Evolutionary conservation across 2,329 filamentous ascomycete species (phyloP), one percentile per base, ranked within the genome.

Genomic region (Coniella lustricola): DNA sequence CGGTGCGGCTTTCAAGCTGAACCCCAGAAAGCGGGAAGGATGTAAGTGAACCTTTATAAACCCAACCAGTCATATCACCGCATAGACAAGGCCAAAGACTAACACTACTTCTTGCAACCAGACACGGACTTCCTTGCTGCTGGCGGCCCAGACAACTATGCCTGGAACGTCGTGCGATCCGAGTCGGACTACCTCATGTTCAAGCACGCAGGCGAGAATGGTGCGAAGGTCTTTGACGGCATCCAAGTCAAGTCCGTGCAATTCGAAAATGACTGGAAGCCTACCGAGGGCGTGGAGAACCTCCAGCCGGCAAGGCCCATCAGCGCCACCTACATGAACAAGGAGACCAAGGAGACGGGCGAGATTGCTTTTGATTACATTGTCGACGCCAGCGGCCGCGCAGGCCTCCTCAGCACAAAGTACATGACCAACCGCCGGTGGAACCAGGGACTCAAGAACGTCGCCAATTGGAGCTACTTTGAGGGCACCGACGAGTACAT

Each of bases 381-480:
- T n/a, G 57, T 77, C 1, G 73, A 77, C 57, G 74, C 73, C 0
- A 70, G 63, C 44, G 74, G 74, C 3, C 63, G 74, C 9, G 51
- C 49, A 0, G 73, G 73, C 7, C 38, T 76, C 3, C n/a, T 76
- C 7, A 67, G 61, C 46, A 76, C 70, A 16, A 73, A 72, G 54
- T 75, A 76, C 54, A 45, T 71, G 22, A 74, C 72, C 57, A 73
- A 73, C 53, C 67, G 74, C 1, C 61, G 58, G 3, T 71, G 62
- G 55, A 77, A 76, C 56, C 53, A 70, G 35, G 67, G 63, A 0
- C 60, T 76, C 17, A 74, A 75, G 60, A 77, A 74, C 46, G 51
- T 74, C 13, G 73, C 74, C 5, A 69, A 52, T 44, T 77, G 73
- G 74, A 68, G 59, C 1, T 77, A 77, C 17, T 36, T 36, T 16